A percentile compares a stretch with the other conserved stretches of the same genome.
phyloP scores from a whole-genome alignment of 805 yeast species.

The Komagataella kurtzmanii region DNA sequence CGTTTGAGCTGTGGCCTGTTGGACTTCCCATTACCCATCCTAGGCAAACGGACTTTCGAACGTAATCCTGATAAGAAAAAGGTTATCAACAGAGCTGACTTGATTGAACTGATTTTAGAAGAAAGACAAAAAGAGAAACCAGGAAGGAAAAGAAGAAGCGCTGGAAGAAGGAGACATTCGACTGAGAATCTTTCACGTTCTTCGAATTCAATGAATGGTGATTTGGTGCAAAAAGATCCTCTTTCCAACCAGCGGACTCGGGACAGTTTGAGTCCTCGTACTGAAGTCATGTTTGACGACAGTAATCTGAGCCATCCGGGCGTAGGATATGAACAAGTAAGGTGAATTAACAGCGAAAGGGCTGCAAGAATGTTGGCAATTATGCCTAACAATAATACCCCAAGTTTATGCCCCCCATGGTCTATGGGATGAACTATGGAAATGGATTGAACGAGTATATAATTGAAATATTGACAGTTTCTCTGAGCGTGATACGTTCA shows the following conservation, averaged over 20 bases:
- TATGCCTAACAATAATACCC: neutral
- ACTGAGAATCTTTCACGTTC: neutral
- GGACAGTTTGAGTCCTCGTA: neutral
- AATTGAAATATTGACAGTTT: neutral
- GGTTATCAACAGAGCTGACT: neutral
- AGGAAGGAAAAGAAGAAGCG: neutral
- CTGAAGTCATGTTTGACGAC: neutral
- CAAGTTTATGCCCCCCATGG: neutral
- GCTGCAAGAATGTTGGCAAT: neutral
- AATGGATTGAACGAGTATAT: neutral
- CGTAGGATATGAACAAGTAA: neutral
- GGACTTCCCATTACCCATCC: neutral
- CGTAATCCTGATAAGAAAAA: neutral
- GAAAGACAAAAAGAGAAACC: neutral
- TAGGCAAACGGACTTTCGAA: neutral
- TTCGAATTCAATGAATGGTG: neutral
- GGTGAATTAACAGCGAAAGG: neutral
- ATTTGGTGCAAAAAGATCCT: neutral
- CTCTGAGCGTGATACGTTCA: neutral
- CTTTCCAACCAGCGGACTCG: neutral
- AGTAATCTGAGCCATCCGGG: neutral
- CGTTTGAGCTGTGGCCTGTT: neutral
- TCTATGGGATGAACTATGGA: neutral
- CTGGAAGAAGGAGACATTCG: neutral
- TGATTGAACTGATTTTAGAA: neutral